Evolutionary conservation across 2,329 filamentous ascomycete genomes (phyloP).

Genomic region (Apiospora saccharicola): DNA sequence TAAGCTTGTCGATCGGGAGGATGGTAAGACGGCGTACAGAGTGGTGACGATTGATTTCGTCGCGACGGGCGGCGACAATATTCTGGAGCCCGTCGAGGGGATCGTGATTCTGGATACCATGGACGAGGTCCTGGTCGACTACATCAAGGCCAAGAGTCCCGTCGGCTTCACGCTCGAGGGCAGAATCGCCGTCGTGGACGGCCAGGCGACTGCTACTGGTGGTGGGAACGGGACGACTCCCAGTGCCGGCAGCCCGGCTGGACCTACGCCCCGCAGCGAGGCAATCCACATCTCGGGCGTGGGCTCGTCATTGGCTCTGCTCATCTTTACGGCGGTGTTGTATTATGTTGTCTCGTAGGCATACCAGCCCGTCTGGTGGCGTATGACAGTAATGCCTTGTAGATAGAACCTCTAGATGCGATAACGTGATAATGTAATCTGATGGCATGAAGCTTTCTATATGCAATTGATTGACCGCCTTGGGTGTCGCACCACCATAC

Average conservation of each 20-base stretch:
- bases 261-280: neutral
- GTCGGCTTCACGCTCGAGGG: slow-evolving; percentile 58
- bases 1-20: slow-evolving; percentile 52
- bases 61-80: slow-evolving; percentile 69
- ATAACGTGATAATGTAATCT: neutral
- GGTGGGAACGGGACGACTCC: slow-evolving; percentile 19
- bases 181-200: slow-evolving; percentile 47
- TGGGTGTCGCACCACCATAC: neutral
- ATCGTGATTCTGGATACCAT: slow-evolving; percentile 56
- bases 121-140: slow-evolving; percentile 57
- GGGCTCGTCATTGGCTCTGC: slow-evolving; percentile 3
- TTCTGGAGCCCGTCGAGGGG: slow-evolving; percentile 50
- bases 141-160: slow-evolving; percentile 57
- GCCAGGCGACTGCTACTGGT: slow-evolving; percentile 19
- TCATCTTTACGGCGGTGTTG: slow-evolving; percentile 12
- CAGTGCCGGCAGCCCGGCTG: neutral
- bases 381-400: neutral
- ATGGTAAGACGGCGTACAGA: slow-evolving; percentile 55
- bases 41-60: slow-evolving; percentile 70
- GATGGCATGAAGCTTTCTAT: neutral
- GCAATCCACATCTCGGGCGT: neutral
- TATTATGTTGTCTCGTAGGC: slow-evolving; percentile 14
- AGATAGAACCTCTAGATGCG: neutral
- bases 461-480: neutral
- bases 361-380: neutral